Conservation (phyloP, 129 eudicot species). For the Silybum marianum region DNA sequence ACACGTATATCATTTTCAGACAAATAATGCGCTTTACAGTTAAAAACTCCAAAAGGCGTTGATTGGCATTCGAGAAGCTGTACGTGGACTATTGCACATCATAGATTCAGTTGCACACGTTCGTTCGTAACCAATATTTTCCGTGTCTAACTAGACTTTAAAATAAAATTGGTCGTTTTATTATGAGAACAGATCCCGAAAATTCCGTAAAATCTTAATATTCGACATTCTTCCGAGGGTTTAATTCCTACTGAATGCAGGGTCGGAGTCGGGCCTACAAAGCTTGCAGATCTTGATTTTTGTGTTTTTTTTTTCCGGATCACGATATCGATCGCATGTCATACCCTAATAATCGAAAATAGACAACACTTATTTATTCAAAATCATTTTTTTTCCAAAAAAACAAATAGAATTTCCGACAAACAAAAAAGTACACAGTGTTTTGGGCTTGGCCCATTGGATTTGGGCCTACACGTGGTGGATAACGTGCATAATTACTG, state of each 20-base stretch:
- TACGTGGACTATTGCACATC: not conserved
- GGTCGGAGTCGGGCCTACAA: not conserved
- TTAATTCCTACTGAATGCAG: not conserved
- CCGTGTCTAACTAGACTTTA: not conserved
- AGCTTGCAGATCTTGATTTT: not conserved
- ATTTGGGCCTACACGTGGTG: conserved; percentile 25
- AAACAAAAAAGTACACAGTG: conserved; percentile 20
- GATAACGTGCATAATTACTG: not conserved
- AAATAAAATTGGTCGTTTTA: not conserved
- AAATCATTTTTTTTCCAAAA: conserved; percentile 8
- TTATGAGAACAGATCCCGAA: not conserved
- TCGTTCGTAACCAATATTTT: not conserved
- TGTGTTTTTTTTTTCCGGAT: not conserved
- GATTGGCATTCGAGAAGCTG: not conserved
- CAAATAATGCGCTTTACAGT: not conserved
- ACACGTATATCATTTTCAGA: not conserved
- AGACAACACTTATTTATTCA: not conserved
- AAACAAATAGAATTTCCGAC: conserved; percentile 13
- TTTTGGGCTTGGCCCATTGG: conserved; percentile 32
- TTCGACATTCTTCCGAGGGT: not conserved
- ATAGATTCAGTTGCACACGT: not conserved
- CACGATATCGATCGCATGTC: not conserved
- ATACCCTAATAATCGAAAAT: conserved; percentile 1
- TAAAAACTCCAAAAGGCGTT: not conserved
- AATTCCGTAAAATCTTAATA: not conserved